Evolutionary conservation across 495 filamentous ascomycete genomes (phyloP).

Genomic region (Baudoinia panamericana): DNA sequence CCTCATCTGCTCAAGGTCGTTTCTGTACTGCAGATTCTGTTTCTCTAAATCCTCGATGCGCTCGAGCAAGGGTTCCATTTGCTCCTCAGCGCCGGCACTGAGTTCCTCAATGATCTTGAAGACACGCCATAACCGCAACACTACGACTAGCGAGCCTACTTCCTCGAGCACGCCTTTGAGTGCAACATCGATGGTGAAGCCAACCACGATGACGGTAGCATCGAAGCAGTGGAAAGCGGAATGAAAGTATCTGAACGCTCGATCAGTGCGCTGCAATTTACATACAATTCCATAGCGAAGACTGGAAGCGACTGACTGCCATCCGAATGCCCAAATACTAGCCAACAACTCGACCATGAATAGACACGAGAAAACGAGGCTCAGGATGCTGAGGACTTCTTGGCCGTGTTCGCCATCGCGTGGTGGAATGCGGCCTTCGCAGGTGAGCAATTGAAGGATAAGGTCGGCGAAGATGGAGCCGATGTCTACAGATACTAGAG

Average conservation of each 20-base stretch:
- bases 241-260: conserved; percentile 40
- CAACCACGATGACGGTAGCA: conserved; percentile 45
- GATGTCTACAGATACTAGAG: conserved; percentile 44
- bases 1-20: conserved; percentile 3
- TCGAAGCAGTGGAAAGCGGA: conserved; percentile 53
- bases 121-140: conserved; percentile 53
- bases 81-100: conserved; percentile 17
- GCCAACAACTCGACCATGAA: conserved; percentile 34
- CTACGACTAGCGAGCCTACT: conserved; percentile 47
- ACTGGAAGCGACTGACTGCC: too few species aligned
- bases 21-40: conserved; percentile 14
- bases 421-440: conserved; percentile 35
- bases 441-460: conserved; percentile 46
- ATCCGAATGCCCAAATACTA: conserved; percentile 11
- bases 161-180: conserved; percentile 46
- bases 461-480: conserved; percentile 48
- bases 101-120: conserved; percentile 36
- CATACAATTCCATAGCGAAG: too few species aligned
- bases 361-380: conserved; percentile 43
- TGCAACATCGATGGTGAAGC: conserved; percentile 46
- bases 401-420: conserved; percentile 29
- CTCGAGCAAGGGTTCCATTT: conserved; percentile 18
- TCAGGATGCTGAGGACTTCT: conserved; percentile 33
- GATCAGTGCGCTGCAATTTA: neutral
- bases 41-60: conserved; percentile 12